Conservation (phyloP, 306 rosid species). For the Mimosa pudica region DNA sequence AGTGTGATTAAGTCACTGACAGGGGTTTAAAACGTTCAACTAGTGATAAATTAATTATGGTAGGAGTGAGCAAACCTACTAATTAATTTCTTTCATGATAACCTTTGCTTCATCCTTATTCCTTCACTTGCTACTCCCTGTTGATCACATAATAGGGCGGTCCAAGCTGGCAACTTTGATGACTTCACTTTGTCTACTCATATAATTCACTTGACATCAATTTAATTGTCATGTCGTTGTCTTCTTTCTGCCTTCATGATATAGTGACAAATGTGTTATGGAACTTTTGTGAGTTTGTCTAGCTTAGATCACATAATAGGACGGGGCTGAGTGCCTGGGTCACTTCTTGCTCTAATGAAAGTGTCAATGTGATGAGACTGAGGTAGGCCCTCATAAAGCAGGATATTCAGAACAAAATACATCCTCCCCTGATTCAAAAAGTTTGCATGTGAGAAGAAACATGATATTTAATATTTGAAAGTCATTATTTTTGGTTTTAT, state of each 20-base stretch:
- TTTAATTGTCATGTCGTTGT: background rate
- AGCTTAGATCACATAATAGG: conserved; percentile 63
- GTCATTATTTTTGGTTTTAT: background rate
- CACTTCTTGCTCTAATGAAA: conserved; percentile 75
- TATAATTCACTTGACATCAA: background rate
- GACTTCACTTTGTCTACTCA: background rate
- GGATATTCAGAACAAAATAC: background rate
- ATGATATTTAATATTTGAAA: background rate
- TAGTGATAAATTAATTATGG: background rate
- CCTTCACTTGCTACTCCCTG: background rate
- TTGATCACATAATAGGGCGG: no score
- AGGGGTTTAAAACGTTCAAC: background rate
- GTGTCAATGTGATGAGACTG: conserved; percentile 76
- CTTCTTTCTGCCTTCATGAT: background rate
- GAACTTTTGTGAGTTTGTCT: conserved; percentile 73
- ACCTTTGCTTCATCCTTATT: background rate
- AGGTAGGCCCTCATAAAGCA: conserved; percentile 51
- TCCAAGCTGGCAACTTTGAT: no score
- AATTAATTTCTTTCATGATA: background rate
- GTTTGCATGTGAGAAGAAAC: background rate
- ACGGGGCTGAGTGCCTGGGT: conserved; percentile 84
- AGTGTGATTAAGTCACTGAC: background rate
- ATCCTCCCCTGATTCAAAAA: background rate
- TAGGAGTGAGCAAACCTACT: no score
- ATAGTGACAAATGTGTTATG: conserved; percentile 81